Evolutionary conservation across 148 eudicot genomes (phyloP), one percentile per base, ranked within the genome.

Genomic region (Rhododendron simsii): DNA sequence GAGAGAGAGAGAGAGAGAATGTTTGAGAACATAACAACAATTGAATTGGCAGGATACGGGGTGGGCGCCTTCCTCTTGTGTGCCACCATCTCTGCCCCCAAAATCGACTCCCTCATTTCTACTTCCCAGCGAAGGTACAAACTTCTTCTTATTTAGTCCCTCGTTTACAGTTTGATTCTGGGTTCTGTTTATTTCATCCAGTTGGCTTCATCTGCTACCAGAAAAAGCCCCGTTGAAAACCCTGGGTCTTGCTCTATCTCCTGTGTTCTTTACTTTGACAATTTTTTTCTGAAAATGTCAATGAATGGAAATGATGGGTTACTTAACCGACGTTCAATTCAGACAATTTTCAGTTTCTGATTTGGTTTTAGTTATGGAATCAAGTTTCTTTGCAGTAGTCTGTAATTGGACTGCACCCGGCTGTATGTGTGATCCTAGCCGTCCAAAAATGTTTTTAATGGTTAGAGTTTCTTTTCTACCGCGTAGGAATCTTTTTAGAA

Each of bases 51-150:
- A 8, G 96, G 98, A 2, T 88, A 91, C 69, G 93, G 93, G 8
- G 96, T 94, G 4, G 98, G 95, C 21, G 83, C 94, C 9, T 89
- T 95, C 33, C 94, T 95, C 23, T 80, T 95, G n/a, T 87, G 91
- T 85, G 98, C 96, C 84, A 94, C 96, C 86, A 80, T 94, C 84
- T 92, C 94, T n/a, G 98, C 96, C 47, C 90, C 98, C 57, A 93
- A 87, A 87, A 85, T 95, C 71, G 96, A 95, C 47, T 87, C 92
- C 47, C 90, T 94, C 88, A 90, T 95, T 69, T 94, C 96, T 74
- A 84, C 93, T 89, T 89, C 96, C 73, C 98, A 95, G 84, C 85
- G 95, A 87, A 95, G 98, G 98, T 94, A 47, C 50, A 15, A 51
- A 2, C 8, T 3, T 28, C 26, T 69, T 79, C 41, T 41, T 41